A percentile compares a stretch with the other conserved stretches of the same genome.
These are phyloP conservation scores for Buxus sempervirens DNA, from an alignment of 164 flowering plant species.

Conservation along the genomic window DNA sequence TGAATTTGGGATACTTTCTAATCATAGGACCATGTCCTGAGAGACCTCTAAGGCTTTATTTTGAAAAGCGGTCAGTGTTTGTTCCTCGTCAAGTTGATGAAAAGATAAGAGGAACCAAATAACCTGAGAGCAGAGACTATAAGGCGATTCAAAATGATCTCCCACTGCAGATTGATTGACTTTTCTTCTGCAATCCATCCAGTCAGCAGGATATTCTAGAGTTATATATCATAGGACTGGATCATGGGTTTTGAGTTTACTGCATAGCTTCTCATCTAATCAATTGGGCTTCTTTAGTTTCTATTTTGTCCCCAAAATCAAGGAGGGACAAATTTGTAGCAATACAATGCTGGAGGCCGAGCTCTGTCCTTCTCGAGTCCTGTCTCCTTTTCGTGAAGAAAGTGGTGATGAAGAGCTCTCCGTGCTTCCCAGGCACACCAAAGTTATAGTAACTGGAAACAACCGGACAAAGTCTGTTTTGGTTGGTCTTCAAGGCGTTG, in stretches of 20 bases:
- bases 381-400: conserved; percentile 71
- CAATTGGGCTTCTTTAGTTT: not conserved
- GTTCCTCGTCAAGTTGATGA: not conserved
- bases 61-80: not conserved
- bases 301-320: not conserved
- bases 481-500: conserved; percentile 95
- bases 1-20: not conserved
- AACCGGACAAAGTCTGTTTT: conserved; percentile 91
- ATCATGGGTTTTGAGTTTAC: conserved; percentile 6
- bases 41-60: not conserved
- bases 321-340: conserved; percentile 6
- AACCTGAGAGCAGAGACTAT: no score
- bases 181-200: conserved; percentile 5
- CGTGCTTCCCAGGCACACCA: conserved; percentile 92
- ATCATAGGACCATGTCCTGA: not conserved
- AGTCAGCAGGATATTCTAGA: not conserved
- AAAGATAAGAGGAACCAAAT: not conserved
- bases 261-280: not conserved
- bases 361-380: conserved; percentile 55
- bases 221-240: not conserved
- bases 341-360: conserved; percentile 59
- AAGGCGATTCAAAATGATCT: no score
- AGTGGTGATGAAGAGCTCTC: conserved; percentile 91
- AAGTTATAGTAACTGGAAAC: conserved; percentile 91
- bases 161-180: not conserved